Evolutionary conservation across 306 rosid genomes (phyloP), one percentile per base, ranked within the genome.

Genomic region (Fragaria ananassa): DNA sequence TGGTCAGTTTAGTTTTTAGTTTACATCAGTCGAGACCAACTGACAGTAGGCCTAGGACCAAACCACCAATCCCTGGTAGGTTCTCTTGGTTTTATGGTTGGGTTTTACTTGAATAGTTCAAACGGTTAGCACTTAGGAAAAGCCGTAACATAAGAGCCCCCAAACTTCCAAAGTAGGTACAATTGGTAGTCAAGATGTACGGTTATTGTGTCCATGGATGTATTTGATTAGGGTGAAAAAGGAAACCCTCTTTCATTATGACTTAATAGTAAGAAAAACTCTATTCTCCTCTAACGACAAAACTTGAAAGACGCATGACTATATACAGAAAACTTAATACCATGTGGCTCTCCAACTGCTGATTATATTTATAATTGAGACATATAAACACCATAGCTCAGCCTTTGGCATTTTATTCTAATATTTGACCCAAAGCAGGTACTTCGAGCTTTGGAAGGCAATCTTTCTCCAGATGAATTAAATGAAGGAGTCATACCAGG

Each of bases 361-460:
- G 66, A 23, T 57, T 19, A 46, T 67, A 6, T 9, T n/a, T 19
- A 12, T 6, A 18, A 57, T 41, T 5, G 10, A 8, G 15, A 2
- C 17, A 42, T 57, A 27, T 42, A 42, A 2, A 35, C 25, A 1
- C 60, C 56, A 58, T 17, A 27, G 57, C 27, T 60, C n/a, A 23
- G 39, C 42, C 49, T 60, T 19, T 42, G 77, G 57, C 68, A 58
- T 60, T 44, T 44, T 25, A 5, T 60, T 60, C 58, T 51, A 39
- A 18, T 50, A 42, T 31, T 35, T 74, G 53, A 46, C n/a, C 10
- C 13, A 68, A 65, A 73, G 44, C 71, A 81, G 88, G 71, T 84
- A n/a, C 78, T 84, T 71, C 83, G 83, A 81, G 88, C 85, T 15
- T 73, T 84, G 70, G 88, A 81, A 66, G 85, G 88, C 35, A 78